A percentile compares a stretch with the other conserved stretches of the same genome.
phyloP scores from a whole-genome alignment of 768 basidiomycete species.

The Podaxis sp. region DNA sequence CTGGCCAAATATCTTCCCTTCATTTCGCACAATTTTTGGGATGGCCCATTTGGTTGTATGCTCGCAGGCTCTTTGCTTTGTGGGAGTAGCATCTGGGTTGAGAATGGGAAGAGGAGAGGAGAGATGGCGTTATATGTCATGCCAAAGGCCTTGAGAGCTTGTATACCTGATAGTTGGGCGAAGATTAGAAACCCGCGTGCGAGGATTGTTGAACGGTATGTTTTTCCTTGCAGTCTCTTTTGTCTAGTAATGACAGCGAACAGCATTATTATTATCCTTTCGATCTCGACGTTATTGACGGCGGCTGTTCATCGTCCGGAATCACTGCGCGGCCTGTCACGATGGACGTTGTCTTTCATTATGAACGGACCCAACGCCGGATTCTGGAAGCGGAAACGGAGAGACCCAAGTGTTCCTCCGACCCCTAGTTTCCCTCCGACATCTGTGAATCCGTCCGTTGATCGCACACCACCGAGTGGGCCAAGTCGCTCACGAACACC shows the following conservation, averaged over 20 bases:
- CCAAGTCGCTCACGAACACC: conserved; percentile 2
- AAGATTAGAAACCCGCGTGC: conserved; percentile 39
- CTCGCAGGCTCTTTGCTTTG: conserved; percentile 67
- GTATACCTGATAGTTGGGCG: conserved; percentile 54
- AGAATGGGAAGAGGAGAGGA: conserved; percentile 66
- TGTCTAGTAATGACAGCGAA: conserved; percentile 1
- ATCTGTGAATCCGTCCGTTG: conserved; percentile 10
- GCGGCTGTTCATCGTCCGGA: conserved; percentile 60
- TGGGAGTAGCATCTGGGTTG: conserved; percentile 77
- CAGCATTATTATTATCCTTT: conserved; percentile 60
- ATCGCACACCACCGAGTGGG: conserved; percentile 1
- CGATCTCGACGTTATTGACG: conserved; percentile 65
- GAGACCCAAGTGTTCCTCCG: conserved; percentile 27
- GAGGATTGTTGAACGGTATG: conserved; percentile 55
- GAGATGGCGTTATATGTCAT: conserved; percentile 82
- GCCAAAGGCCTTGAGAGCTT: conserved; percentile 65
- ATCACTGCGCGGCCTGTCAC: conserved; percentile 67
- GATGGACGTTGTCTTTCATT: conserved; percentile 69
- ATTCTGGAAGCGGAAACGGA: conserved; percentile 47
- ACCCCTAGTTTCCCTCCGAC: conserved; percentile 25
- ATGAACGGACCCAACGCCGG: conserved; percentile 57
- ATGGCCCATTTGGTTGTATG: conserved; percentile 70
- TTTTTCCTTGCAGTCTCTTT: conserved; percentile 9
- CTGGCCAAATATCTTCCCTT: conserved; percentile 61
- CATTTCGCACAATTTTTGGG: conserved; percentile 78